Evolutionary conservation across 306 rosid species (phyloP), one percentile per base, ranked within the genome.

Genomic region (Cyamopsis tetragonoloba): DNA sequence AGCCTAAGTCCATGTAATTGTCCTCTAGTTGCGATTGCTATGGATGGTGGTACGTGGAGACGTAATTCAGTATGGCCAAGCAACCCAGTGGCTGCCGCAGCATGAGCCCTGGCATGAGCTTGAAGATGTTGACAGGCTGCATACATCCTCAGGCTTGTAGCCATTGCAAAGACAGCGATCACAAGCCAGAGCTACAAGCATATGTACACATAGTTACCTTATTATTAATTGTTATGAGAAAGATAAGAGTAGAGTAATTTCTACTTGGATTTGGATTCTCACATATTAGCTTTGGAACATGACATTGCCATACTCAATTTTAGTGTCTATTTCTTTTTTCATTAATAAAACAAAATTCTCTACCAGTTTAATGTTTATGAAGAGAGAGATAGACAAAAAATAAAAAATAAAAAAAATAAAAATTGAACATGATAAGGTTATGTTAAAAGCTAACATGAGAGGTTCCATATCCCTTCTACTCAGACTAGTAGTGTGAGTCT

Each of bases 1-100:
- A 89, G 97, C 77, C 98, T 89, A 31, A 93, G 87, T 62, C 96
- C 97, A 58, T 90, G 97, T 74, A 93, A 78, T 56, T 91, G 88
- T 61, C 96, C 96, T 78, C 96, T 71, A 19, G 92, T 86, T 69
- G 96, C 96, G 31, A 93, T 82, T 26, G 95, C 91, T 81, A 89
- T 86, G 13, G 97, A 90, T 19, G 91, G 86, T 34, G 97, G 97
- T 87, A 90, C 47, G 57, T 84, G 88, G 76, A 89, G 58, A 62
- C 85, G 88, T 70, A 93, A 41, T 73, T 93, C 99, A 57, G 95
- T 82, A 48, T 84, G 98, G 57, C 92, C 89, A 42, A 87, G 91
- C 78, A 92, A 78, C 48, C 96, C 95, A 66, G 93, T 75, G 68
- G 95, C 92, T 38, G 92, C 96, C 0, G 80, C 87, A 27, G 93